A percentile compares a stretch with the other conserved stretches of the same genome.
These are phyloP conservation scores for Pseudogymnoascus sp. DNA, from an alignment of 2,329 filamentous ascomycete species.

Conservation along the genomic window DNA sequence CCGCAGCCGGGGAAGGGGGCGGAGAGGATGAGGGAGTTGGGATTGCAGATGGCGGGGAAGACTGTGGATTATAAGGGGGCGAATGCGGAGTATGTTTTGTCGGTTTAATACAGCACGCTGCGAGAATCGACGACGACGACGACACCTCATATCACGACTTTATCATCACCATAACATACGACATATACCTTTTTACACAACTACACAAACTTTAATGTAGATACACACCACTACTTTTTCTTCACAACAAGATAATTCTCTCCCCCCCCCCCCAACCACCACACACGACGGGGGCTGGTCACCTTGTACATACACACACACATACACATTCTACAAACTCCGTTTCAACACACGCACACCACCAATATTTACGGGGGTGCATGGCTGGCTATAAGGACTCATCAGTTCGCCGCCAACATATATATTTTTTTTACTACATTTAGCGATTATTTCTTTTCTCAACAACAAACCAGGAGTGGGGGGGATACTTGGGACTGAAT, in stretches of 20 bases:
- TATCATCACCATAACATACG: neutral
- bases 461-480: neutral
- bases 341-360: neutral
- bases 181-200: neutral
- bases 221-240: neutral
- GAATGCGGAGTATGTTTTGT: conserved; percentile 58
- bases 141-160: neutral
- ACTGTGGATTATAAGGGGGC: conserved; percentile 55
- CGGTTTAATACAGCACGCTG: conserved; percentile 38
- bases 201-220: neutral
- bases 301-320: neutral
- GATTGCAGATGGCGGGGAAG: conserved; percentile 79
- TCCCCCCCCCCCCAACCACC: neutral
- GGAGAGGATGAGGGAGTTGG: conserved; percentile 87
- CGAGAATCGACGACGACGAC: neutral
- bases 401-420: neutral
- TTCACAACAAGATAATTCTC: neutral
- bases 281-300: neutral
- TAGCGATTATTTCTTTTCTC: neutral
- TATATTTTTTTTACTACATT: neutral
- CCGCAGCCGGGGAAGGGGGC: conserved; percentile 78
- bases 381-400: neutral
- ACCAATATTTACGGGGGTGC: neutral
- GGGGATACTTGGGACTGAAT: neutral
- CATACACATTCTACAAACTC: neutral